Evolutionary conservation across 2,329 filamentous ascomycete species (phyloP).

Genomic region (Cladorrhinum sp.): DNA sequence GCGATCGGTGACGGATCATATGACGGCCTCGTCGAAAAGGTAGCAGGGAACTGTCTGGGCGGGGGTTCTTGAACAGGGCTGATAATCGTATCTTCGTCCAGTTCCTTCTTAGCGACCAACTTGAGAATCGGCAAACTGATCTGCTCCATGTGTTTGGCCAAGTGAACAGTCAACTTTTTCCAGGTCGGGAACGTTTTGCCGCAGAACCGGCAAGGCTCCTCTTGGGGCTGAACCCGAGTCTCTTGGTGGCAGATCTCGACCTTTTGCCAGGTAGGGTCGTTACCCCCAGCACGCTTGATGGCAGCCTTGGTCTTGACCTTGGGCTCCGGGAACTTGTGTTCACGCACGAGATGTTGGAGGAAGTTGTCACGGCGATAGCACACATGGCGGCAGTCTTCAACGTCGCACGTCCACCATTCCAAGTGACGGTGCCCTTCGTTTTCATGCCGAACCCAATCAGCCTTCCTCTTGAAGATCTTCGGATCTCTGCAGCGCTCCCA

Average conservation of each 20-base stretch:
- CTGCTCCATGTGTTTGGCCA: conserved; percentile 92
- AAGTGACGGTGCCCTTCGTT: conserved; percentile 87
- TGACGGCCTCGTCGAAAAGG: conserved; percentile 32
- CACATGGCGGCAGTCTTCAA: conserved; percentile 74
- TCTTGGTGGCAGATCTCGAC: conserved; percentile 75
- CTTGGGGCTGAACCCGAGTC: conserved; percentile 60
- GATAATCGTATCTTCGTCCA: conserved; percentile 62
- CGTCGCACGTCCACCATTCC: conserved; percentile 86
- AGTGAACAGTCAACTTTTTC: conserved; percentile 92
- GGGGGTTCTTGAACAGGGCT: conserved; percentile 62
- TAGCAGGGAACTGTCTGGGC: conserved; percentile 36
- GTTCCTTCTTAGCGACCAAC: conserved; percentile 46
- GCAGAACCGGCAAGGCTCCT: conserved; percentile 86
- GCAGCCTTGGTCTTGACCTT: conserved; percentile 72
- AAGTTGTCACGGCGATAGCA: conserved; percentile 93
- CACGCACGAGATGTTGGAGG: conserved; percentile 83
- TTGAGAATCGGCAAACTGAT: conserved; percentile 77
- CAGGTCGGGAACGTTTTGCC: conserved; percentile 75
- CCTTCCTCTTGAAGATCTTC: conserved; percentile 92
- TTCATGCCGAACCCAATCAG: conserved; percentile 93
- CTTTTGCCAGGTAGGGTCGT: conserved; percentile 69
- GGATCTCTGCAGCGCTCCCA: conserved; percentile 79
- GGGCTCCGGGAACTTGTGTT: conserved; percentile 83
- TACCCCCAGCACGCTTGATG: conserved; percentile 55
- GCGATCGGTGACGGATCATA: conserved; percentile 23